Evolutionary conservation across 2,329 filamentous ascomycete genomes (phyloP), one percentile per base, ranked within the genome.

Genomic region (Davidsoniella eucalypti): DNA sequence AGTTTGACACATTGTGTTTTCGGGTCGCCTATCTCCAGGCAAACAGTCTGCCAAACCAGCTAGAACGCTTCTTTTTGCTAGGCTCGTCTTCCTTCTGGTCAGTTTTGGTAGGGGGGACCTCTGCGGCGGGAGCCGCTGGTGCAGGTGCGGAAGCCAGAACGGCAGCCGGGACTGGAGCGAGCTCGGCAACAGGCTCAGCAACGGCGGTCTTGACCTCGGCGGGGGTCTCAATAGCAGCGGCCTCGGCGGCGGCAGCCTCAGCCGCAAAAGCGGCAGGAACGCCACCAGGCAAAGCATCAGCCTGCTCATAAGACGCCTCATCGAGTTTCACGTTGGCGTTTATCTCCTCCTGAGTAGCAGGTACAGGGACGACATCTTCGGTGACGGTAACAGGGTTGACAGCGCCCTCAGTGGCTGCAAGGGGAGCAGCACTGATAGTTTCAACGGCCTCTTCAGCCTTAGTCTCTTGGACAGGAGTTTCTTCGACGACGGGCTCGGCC

Each of bases 281-380:
- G 41, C 68, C 58, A 56, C 73, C 74, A 47, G 73, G 70, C 40
- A 80, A 64, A 52, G 79, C 74, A 59, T 83, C 83, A 55, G 80
- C 79, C 64, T 84, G 84, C 63, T 93, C 82, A 65, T 95, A 96
- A 1, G 86, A 90, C 57, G 80, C 84, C 63, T 87, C 75, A 63
- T 95, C 88, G 17, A 85, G 75, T 59, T 80, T 77, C 60, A 94
- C 75, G 47, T 87, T 81, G 54, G 69, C 69, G 62, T 85, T 82
- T 58, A 76, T 69, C 56, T 82, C 81, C 63, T 84, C 83, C 47
- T 72, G 65, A 44, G 78, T 79, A 23, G 73, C 73, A 44, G 84
- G 72, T 39, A 88, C 88, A 8, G 94, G 75, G 63, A 80, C 78
- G 68, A 94, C 85, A 58, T 87, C 87, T 3, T 88, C 83, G 21